A percentile compares a stretch with the other conserved stretches of the same genome.
phyloP scores from a whole-genome alignment of 768 basidiomycete species.

The Lentinula aciculospora region DNA sequence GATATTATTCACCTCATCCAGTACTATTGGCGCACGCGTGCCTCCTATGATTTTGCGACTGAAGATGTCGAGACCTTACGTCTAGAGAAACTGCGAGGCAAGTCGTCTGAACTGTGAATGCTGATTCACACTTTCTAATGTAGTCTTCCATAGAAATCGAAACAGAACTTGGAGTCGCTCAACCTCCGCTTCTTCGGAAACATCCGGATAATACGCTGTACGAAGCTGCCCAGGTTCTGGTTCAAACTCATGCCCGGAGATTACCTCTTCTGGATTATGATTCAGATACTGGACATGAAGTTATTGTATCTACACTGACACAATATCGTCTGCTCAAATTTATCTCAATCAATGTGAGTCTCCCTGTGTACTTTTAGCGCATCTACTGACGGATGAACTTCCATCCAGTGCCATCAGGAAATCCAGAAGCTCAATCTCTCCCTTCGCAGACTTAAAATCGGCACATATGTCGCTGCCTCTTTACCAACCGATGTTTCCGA shows the following conservation, averaged over 20 bases:
- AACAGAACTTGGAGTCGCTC: slow-evolving; percentile 83
- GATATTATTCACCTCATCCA: slow-evolving; percentile 99
- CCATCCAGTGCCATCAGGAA: slow-evolving; percentile 73
- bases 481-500: slow-evolving; percentile 39
- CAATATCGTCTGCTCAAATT: slow-evolving; percentile 98
- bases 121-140: slow-evolving; percentile 3
- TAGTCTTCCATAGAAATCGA: slow-evolving; percentile 71
- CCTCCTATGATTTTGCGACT: slow-evolving; percentile 78
- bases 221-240: slow-evolving; percentile 85
- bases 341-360: slow-evolving; percentile 88
- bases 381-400: slow-evolving; percentile 8
- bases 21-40: slow-evolving; percentile 90
- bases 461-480: slow-evolving; percentile 76
- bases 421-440: slow-evolving; percentile 75
- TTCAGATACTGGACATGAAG: slow-evolving; percentile 89
- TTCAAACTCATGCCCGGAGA: slow-evolving; percentile 92
- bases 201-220: slow-evolving; percentile 85
- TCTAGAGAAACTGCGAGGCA: slow-evolving; percentile 85
- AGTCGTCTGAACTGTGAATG: slow-evolving; percentile 19
- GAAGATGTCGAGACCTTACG: slow-evolving; percentile 91
- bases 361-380: not conserved
- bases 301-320: slow-evolving; percentile 92
- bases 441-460: slow-evolving; percentile 84
- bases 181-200: slow-evolving; percentile 85
- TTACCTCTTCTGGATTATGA: slow-evolving; percentile 92